Base-by-base conservation (phyloP, 768 basidiomycete species). In the Podaxis sp. region DNA sequence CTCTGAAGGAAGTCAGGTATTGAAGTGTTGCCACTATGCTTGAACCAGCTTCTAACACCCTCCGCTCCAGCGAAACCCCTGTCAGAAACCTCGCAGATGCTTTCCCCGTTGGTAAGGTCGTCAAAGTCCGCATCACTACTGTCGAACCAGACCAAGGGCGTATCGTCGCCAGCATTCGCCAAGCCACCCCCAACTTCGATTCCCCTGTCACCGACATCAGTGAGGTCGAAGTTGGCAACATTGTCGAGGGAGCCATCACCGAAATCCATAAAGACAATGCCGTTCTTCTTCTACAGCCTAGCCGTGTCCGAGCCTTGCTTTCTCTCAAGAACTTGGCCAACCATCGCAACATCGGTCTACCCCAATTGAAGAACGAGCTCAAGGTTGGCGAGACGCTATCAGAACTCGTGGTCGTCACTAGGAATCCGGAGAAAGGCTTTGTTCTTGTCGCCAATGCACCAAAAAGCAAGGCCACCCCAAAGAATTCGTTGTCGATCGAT, bases 321-420 rank as follows among this genome's bases (percentile, higher is more conserved):
- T 94, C 96, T 0, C 77, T 97, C 65, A 89, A 89, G 70, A 91
- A 91, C 66, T 79, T 98, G 62, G 95, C 96, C 11, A 94, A 93
- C 66, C 86, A 89, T 66, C 86, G 91, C 38, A 80, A 77, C 30
- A 72, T 85, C n/a, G 79, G 88, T 1, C 76, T 89, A 17, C 77
- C 87, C 26, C 89, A 91, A 68, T 78, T 95, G 24, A 85, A 85
- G 26, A 74, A 76, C 2, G 73, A 77, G 7, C 75, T 98, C 53
- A 86, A 88, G 66, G 76, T 79, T 7, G 93, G 92, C 11, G 90
- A 92, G 51, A 79, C 78, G 51, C 73, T 98, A 30, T 80, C 87
- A 11, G 89, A 91, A 54, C 80, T 99, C 20, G 86, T 92, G 6
- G 91, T 99, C n/a, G 90, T 95, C 24, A 90, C 92, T 8, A 90